Evolutionary conservation across 2,329 filamentous ascomycete species (phyloP), one percentile per base, ranked within the genome.

Genomic region (Xylariales sp.): DNA sequence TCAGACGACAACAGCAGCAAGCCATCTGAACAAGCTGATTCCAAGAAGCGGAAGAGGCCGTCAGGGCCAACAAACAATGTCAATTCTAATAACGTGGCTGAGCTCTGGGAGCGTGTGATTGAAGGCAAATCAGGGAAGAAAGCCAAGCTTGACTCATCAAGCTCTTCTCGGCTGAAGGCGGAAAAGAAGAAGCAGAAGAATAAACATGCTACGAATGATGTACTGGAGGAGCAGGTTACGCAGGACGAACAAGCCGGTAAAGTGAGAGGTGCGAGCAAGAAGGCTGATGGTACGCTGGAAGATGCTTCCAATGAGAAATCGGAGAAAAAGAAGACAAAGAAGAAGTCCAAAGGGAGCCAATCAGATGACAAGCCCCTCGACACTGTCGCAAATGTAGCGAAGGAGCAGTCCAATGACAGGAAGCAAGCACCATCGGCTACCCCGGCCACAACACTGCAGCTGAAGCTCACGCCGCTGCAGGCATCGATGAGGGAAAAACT

Each of bases 401-500:
- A 20, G 47, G 47, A 14, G 38, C 24, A 31, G 40, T 28, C 12
- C n/a, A 16, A 16, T 34, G 14, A 31, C 11, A n/a, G 11, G n/a
- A 36, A 39, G 25, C 43, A 51, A 45, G 31, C 38, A 25, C 46
- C 48, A 40, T 37, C 45, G 31, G 48, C 55, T 40, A 31, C 59
- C 31, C 46, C 53, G 11, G 46, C 59, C 43, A 54, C 60, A 1
- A 65, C 67, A 28, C 62, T 65, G 6, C 63, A 70, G 28, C 63
- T 69, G 24, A 88, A 86, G 53, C 79, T 98, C 56, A 98, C 93
- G 1, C 89, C 93, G 3, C 81, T 98, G 43, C 93, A 98, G 71
- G 81, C 85, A 42, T 82, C 88, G 3, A 98, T 98, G 93, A 84
- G 88, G 47, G 84, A 89, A 59, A 98, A 98, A 71, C 82, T 98